Evolutionary conservation across 352 stramenopile species (phyloP), one percentile per base, ranked within the genome.

Genomic region (Phytophthora foliorum): DNA sequence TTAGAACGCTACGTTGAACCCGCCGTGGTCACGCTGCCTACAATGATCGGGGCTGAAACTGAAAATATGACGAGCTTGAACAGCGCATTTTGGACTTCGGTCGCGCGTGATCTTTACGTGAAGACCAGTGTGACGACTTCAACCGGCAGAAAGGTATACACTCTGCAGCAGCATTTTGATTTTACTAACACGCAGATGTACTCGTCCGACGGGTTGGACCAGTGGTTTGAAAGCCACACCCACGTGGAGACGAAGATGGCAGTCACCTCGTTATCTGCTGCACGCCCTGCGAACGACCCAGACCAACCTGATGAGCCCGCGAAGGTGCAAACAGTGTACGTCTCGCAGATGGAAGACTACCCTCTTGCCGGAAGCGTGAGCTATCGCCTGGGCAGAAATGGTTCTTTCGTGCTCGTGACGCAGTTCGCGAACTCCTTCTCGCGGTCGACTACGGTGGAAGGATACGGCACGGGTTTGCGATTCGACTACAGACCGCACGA

Each of bases 121-220:
- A 75, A 76, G 48, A 80, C 75, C 27, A 76, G 72, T 32, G 80
- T 92, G 13, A 87, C 78, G 19, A 92, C 82, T 19, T 90, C 82
- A 11, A 75, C 80, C 7, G 82, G 82, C 27, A 78, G 75, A 13
- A 78, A 78, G 24, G 67, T 89, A 13, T 92, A 92, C 73, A 76
- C 72, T 10, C 60, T 90, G 19, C 54, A 72, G 31, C 82, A 91
- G 55, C 50, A 72, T 4, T 72, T 90, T 22, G 49, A 61, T 24
- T 91, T 82, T 36, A 62, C 67, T 17, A 93, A 91, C 55, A 73
- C 51, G 11, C 82, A 90, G 27, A 69, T 80, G 61, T 88, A 88
- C 57, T 63, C 65, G 1, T 74, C 82, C 27, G 70, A 89, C 36
- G 78, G 67, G 27, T 63, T 89, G 32, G 57, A 82, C 21, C 72